Evolutionary conservation across 2,329 filamentous ascomycete genomes (phyloP), one percentile per base, ranked within the genome.

Genomic region (Stylonectria norvegica): DNA sequence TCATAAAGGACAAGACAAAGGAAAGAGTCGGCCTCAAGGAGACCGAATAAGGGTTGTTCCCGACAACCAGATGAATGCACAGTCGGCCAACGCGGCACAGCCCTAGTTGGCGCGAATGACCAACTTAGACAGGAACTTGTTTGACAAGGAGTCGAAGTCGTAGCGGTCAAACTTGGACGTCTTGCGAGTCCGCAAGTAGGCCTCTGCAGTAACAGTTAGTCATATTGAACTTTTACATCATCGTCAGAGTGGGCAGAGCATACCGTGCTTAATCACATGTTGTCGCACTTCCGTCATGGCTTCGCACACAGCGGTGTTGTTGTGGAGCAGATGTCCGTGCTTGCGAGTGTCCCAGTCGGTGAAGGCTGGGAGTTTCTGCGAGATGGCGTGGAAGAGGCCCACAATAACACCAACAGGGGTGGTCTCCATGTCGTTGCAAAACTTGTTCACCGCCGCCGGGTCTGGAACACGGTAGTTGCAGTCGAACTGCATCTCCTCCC

Each of bases 401-500:
- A 95, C 89, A 58, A 97, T 95, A 57, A 97, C 91, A 56, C 91
- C 91, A 29, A 97, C 90, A 1, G 91, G 91, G 6, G 86, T 95
- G 8, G 86, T 87, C 72, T 97, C 91, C 91, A 97, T 97, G 61
- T 97, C 91, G 43, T 74, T 80, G 73, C 90, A 96, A 75, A 97
- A 97, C 71, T 95, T 95, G 60, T 91, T 82, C 48, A 95, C 90
- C 5, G 86, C 85, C 35, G 78, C 75, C 38, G 85, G 78, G 63
- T 96, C 90, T 4, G 87, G 89, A 4, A 94, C 84, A 37, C 91
- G 86, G 76, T 95, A 97, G 70, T 95, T 88, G 75, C 87, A 94
- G 70, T 97, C 91, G 61, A 96, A 97, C 66, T 97, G 90, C 82
- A 97, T 96, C 76, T 95, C 86, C 66, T 97, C 91, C 91, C 91